Conservation (phyloP, 306 rosid species). For the Ziziphus jujuba region DNA sequence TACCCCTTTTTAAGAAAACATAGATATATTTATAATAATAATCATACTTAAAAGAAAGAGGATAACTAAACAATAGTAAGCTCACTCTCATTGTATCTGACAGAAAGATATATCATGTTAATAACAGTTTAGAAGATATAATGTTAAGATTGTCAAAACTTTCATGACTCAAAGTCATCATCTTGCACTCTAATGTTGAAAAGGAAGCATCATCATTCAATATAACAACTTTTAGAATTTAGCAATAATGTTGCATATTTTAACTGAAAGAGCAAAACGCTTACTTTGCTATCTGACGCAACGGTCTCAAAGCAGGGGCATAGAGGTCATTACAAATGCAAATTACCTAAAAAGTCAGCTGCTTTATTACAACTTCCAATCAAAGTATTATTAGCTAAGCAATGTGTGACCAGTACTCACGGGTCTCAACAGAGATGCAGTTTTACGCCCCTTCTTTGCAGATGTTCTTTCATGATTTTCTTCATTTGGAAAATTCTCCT, state of each 20-base stretch:
- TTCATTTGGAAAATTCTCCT: slow-evolving; percentile 56
- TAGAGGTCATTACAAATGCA: slow-evolving; percentile 97
- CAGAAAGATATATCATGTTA: neutral
- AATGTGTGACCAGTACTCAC: slow-evolving; percentile 55
- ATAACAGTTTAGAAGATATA: neutral
- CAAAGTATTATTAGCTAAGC: slow-evolving; percentile 22
- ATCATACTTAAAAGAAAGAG: too few species aligned
- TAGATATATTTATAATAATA: too few species aligned
- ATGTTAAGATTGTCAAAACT: neutral
- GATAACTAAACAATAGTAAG: too few species aligned
- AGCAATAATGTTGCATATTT: neutral
- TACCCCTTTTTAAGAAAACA: too few species aligned
- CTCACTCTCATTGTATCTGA: too few species aligned
- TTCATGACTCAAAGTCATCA: neutral
- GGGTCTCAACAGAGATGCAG: slow-evolving; percentile 66
- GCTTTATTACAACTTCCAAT: slow-evolving; percentile 23
- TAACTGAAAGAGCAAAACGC: slow-evolving; percentile 35
- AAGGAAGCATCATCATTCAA: neutral
- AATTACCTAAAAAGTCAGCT: slow-evolving; percentile 60
- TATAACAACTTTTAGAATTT: neutral
- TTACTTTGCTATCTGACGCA: slow-evolving; percentile 92
- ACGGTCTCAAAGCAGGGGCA: slow-evolving; percentile 87
- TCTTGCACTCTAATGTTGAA: neutral
- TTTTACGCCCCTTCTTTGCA: slow-evolving; percentile 60
- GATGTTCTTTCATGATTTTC: slow-evolving; percentile 48